phyloP scores from a whole-genome alignment of 1,139 yeast genomes.

The Debaryomyces sp. region DNA sequence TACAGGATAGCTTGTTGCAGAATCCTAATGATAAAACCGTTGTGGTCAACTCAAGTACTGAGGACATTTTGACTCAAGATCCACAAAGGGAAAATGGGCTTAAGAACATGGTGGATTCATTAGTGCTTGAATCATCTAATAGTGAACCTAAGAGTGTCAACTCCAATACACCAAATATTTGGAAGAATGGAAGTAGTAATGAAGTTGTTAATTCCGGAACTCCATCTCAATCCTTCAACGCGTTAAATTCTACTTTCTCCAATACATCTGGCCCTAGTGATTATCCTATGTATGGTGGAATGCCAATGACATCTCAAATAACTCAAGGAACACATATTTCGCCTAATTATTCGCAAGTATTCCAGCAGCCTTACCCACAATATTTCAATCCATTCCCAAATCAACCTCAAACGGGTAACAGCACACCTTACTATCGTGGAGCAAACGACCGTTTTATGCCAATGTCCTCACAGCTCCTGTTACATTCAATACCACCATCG shows the following conservation, averaged over 20 bases:
- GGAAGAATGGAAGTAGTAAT: background rate
- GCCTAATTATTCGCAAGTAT: background rate
- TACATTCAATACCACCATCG: background rate
- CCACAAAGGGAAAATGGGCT: slow-evolving; percentile 14
- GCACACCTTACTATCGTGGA: background rate
- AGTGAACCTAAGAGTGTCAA: slow-evolving; percentile 1
- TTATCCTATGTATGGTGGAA: background rate
- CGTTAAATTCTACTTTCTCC: background rate
- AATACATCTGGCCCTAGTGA: background rate
- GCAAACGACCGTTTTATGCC: background rate
- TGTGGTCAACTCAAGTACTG: slow-evolving; percentile 4
- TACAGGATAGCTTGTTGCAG: slow-evolving; percentile 14
- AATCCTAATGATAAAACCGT: slow-evolving; percentile 1
- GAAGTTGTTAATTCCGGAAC: slow-evolving; percentile 1
- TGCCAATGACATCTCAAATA: background rate
- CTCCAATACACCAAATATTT: slow-evolving; percentile 1
- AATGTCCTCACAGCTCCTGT: slow-evolving; percentile 3
- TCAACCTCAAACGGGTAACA: background rate
- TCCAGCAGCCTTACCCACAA: background rate
- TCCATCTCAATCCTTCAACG: background rate
- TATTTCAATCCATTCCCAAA: slow-evolving; percentile 2
- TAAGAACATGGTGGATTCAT: slow-evolving; percentile 21
- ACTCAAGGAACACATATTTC: background rate
- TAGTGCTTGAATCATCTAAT: slow-evolving; percentile 9
- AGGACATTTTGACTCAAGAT: background rate